phyloP scores from a whole-genome alignment of 2,329 filamentous ascomycete genomes.

The Hymenoscyphus repandus region DNA sequence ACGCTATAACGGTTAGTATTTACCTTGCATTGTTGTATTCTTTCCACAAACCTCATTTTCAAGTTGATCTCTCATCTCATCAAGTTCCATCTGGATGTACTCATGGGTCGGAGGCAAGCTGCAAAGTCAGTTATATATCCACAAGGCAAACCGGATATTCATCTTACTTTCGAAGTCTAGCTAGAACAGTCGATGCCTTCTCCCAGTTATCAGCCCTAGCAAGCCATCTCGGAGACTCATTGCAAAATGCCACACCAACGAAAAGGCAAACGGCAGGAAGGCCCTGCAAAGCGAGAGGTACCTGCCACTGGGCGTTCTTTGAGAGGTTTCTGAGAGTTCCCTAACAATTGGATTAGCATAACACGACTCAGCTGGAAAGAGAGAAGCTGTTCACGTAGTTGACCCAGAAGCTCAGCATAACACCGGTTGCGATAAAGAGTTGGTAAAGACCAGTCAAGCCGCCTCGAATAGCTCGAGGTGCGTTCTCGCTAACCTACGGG shows the following conservation, averaged over 20 bases:
- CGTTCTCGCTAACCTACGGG: slow-evolving; percentile 44
- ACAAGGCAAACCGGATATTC: neutral
- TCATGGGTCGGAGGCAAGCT: slow-evolving; percentile 46
- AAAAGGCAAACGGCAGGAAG: slow-evolving; percentile 59
- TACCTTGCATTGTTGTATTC: neutral
- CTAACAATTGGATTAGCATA: slow-evolving; percentile 5
- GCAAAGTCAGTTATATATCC: neutral
- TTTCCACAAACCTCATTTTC: slow-evolving; percentile 40
- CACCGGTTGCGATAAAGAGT: slow-evolving; percentile 37
- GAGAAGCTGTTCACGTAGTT: slow-evolving; percentile 47
- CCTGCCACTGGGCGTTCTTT: slow-evolving; percentile 41
- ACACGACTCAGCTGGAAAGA: neutral
- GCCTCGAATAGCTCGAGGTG: slow-evolving; percentile 45
- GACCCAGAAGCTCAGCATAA: slow-evolving; percentile 39
- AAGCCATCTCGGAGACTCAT: slow-evolving; percentile 60
- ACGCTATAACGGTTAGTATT: slow-evolving; percentile 1
- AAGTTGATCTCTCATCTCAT: slow-evolving; percentile 40
- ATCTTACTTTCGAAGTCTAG: slow-evolving; percentile 38
- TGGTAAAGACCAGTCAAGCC: slow-evolving; percentile 46
- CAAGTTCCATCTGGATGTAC: slow-evolving; percentile 47
- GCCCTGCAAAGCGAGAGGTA: slow-evolving; percentile 60
- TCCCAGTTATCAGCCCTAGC: slow-evolving; percentile 66
- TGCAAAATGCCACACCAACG: slow-evolving; percentile 54
- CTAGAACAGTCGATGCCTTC: slow-evolving; percentile 50
- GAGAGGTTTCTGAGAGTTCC: slow-evolving; percentile 31